Percentiles rank a stretch among this genome's conserved stretches.
Evolutionary conservation across 2,329 filamentous ascomycete species (phyloP).

Genomic region (Cercospora sojina): DNA sequence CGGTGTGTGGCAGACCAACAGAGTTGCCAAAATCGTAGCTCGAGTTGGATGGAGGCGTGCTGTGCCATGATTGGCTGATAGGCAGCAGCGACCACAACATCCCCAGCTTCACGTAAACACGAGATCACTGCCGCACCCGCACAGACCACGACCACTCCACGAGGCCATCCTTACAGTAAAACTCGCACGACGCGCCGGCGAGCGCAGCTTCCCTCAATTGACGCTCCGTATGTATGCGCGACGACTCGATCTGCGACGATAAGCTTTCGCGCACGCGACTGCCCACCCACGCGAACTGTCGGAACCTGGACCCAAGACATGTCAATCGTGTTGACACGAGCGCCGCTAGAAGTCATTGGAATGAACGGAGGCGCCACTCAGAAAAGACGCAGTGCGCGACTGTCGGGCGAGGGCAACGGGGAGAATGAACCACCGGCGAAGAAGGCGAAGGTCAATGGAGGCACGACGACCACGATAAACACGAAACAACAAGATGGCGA

Average conservation of each 20-base stretch:
- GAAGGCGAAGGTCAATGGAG: conserved; percentile 42
- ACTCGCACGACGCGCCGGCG: conserved; percentile 8
- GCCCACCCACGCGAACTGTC: conserved; percentile 4
- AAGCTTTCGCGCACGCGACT: conserved; percentile 19
- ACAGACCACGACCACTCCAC: conserved; percentile 5
- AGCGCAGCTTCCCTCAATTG: background rate
- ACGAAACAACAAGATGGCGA: conserved; percentile 38
- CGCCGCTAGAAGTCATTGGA: conserved; percentile 48
- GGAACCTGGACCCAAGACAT: conserved; percentile 28
- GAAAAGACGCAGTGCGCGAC: conserved; percentile 49
- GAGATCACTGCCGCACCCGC: conserved; percentile 3
- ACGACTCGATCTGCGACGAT: conserved; percentile 15
- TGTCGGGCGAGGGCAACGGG: conserved; percentile 43
- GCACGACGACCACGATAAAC: conserved; percentile 38
- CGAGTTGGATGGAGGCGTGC: conserved; percentile 4
- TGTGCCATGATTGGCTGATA: background rate
- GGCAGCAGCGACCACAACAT: conserved; percentile 3
- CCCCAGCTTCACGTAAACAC: conserved; percentile 13
- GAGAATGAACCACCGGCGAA: conserved; percentile 48
- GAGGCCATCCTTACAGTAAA: conserved; percentile 12
- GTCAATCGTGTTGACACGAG: conserved; percentile 42
- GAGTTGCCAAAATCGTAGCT: background rate
- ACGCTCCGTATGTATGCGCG: conserved; percentile 12
- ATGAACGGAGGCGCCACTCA: conserved; percentile 50
- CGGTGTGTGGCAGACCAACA: background rate